phyloP scores from a whole-genome alignment of 345 rosid genomes.

The Reutealis trisperma region DNA sequence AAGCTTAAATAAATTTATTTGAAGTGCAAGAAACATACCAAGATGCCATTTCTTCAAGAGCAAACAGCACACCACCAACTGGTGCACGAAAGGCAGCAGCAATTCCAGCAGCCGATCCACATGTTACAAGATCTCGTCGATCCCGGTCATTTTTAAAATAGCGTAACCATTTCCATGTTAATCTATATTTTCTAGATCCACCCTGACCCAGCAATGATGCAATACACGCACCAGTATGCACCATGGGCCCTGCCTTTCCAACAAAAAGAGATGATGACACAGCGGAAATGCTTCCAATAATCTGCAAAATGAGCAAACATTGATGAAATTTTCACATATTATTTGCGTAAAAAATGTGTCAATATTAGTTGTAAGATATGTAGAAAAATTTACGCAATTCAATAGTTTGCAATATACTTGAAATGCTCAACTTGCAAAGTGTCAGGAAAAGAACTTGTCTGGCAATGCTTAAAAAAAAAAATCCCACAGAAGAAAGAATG shows the following conservation, averaged over 20 bases:
- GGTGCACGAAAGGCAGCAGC: conserved; percentile 93
- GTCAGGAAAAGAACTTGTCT: neutral
- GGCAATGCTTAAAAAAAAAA: neutral
- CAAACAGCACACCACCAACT: conserved; percentile 86
- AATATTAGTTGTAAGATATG: neutral
- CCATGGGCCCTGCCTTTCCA: conserved; percentile 98
- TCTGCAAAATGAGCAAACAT: conserved; percentile 43
- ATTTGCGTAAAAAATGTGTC: neutral
- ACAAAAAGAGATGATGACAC: conserved; percentile 86
- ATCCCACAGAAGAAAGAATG: neutral
- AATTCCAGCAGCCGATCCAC: conserved; percentile 97
- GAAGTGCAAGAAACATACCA: conserved; percentile 50
- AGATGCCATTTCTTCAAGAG: conserved; percentile 95
- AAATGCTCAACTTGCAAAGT: neutral
- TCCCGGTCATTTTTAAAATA: conserved; percentile 86
- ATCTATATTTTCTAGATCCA: conserved; percentile 74
- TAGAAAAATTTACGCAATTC: neutral
- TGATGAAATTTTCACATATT: neutral
- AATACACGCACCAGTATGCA: conserved; percentile 92
- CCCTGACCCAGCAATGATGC: conserved; percentile 89
- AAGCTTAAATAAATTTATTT: neutral
- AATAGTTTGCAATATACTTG: neutral
- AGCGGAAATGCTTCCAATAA: conserved; percentile 80
- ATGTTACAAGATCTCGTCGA: conserved; percentile 86
- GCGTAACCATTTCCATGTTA: conserved; percentile 83